Conservation (phyloP, 1,284 basidiomycete genomes). For the Schizophyllum commune region DNA sequence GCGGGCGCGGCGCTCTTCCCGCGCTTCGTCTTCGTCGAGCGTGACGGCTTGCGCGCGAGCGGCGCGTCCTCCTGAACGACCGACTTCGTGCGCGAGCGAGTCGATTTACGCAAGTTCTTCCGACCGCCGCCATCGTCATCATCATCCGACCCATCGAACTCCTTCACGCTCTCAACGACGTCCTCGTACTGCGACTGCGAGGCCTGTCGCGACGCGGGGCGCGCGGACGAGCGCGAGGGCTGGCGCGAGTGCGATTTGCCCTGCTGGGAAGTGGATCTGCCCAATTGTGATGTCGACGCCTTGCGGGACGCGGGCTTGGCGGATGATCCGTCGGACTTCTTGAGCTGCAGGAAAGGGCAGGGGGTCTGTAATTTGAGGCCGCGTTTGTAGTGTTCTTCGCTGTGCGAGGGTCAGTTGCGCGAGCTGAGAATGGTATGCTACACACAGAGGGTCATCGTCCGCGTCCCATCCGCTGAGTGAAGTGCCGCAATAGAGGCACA, state of each 20-base stretch:
- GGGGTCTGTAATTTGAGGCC: slow-evolving; percentile 33
- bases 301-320: slow-evolving; percentile 9
- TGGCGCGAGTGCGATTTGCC: slow-evolving; percentile 17
- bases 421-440: not conserved
- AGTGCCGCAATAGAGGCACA: slow-evolving; percentile 72
- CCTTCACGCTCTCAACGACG: slow-evolving; percentile 11
- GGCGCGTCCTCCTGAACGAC: slow-evolving; percentile 8
- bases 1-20: slow-evolving; percentile 13
- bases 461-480: slow-evolving; percentile 75
- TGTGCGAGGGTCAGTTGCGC: slow-evolving; percentile 17
- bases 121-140: slow-evolving; percentile 1
- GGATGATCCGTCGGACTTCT: slow-evolving; percentile 8
- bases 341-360: slow-evolving; percentile 46
- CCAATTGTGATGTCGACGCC: slow-evolving; percentile 5
- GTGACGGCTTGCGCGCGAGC: slow-evolving; percentile 1
- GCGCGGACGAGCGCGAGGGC: slow-evolving; percentile 18
- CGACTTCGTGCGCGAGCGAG: not conserved
- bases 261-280: slow-evolving; percentile 12
- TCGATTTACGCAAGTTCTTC: slow-evolving; percentile 7
- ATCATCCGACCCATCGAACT: slow-evolving; percentile 13
- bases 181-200: slow-evolving; percentile 10
- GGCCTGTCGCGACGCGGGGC: slow-evolving; percentile 17
- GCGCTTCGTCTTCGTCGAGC: slow-evolving; percentile 11
- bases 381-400: slow-evolving; percentile 60
- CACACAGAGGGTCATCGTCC: slow-evolving; percentile 73